Conservation (phyloP, 2,329 filamentous ascomycete genomes). For the Exophiala sp. region DNA sequence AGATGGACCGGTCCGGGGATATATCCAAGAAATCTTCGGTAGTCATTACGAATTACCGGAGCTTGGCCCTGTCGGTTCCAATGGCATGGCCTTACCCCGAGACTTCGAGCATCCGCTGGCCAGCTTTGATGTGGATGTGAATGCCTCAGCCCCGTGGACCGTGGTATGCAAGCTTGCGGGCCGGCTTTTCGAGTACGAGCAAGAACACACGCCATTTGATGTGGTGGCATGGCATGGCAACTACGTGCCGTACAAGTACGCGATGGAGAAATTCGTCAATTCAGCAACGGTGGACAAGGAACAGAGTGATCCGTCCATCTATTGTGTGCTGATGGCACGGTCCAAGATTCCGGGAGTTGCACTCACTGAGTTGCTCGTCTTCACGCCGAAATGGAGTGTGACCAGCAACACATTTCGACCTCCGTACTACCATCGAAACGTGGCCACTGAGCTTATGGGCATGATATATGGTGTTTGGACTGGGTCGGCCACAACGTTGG, state of each 20-base stretch:
- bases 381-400: conserved; percentile 38
- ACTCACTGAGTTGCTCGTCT: conserved; percentile 37
- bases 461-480: conserved; percentile 21
- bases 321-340: conserved; percentile 38
- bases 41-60: conserved; percentile 60
- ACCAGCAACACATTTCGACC: conserved; percentile 37
- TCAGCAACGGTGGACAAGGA: conserved; percentile 37
- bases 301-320: conserved; percentile 40
- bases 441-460: conserved; percentile 37
- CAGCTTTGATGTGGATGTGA: conserved; percentile 44
- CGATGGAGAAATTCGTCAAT: conserved; percentile 38
- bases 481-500: conserved; percentile 3
- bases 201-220: conserved; percentile 62
- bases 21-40: conserved; percentile 61
- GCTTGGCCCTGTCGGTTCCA: conserved; percentile 60
- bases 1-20: conserved; percentile 55
- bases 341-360: conserved; percentile 30
- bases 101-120: conserved; percentile 61
- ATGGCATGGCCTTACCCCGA: conserved; percentile 58
- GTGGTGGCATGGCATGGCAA: conserved; percentile 67
- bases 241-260: conserved; percentile 46
- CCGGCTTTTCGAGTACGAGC: conserved; percentile 54
- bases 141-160: conserved; percentile 43
- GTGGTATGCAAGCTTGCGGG: conserved; percentile 59
- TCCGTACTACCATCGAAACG: conserved; percentile 41